Percentiles rank a stretch among this genome's conserved stretches.
phyloP scores from a whole-genome alignment of 1,139 yeast genomes.

The Scheffersomyces illinoinensis region DNA sequence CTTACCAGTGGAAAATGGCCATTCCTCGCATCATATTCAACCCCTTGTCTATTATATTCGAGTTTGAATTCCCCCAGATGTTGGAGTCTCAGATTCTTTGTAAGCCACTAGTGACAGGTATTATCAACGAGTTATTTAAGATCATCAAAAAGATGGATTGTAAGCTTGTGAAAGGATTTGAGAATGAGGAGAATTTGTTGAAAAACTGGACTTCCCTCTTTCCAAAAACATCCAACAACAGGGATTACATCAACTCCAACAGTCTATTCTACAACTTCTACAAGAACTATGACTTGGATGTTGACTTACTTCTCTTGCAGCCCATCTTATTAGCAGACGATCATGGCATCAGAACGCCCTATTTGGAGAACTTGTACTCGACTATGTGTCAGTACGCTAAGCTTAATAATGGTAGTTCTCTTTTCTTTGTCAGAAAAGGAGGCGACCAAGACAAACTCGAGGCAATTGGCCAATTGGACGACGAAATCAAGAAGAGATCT shows the following conservation, averaged over 20 bases:
- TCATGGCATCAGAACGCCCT: conserved; percentile 81
- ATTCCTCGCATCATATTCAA: conserved; percentile 77
- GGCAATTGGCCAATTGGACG: not conserved
- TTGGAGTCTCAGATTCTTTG: conserved; percentile 71
- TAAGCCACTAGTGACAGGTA: conserved; percentile 80
- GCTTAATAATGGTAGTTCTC: conserved; percentile 39
- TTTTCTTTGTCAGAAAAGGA: conserved; percentile 34
- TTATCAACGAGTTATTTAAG: conserved; percentile 70
- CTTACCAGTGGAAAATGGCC: conserved; percentile 84
- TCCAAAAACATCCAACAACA: conserved; percentile 28
- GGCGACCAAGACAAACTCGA: not conserved
- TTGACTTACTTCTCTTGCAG: conserved; percentile 76
- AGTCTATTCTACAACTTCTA: conserved; percentile 60
- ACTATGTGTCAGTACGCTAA: conserved; percentile 67
- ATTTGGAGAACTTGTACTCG: conserved; percentile 83
- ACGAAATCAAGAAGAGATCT: not conserved
- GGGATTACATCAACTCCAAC: conserved; percentile 48
- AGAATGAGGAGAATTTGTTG: conserved; percentile 60
- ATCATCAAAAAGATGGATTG: conserved; percentile 81
- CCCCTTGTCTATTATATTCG: conserved; percentile 73
- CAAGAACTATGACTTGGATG: conserved; percentile 54
- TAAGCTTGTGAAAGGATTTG: conserved; percentile 63
- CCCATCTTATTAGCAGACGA: conserved; percentile 89
- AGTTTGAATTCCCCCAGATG: conserved; percentile 60
- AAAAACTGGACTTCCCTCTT: conserved; percentile 52